These are phyloP conservation scores for Pinguiococcus pyrenoidosus DNA, from an alignment of 108 stramenopile genomes.

Conservation along the genomic window DNA sequence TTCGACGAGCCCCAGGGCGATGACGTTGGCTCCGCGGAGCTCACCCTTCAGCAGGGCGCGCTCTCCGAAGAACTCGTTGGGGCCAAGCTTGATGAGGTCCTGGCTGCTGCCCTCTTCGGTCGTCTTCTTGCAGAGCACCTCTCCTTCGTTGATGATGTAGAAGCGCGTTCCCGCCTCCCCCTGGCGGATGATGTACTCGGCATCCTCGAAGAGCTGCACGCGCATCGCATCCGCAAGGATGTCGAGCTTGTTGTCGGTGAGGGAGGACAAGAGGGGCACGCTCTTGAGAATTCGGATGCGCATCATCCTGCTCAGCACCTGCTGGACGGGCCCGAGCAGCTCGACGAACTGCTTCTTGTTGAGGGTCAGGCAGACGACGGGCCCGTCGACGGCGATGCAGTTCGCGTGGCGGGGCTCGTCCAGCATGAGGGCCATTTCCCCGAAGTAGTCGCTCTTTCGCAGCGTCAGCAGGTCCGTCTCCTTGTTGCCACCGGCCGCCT, in stretches of 20 bases:
- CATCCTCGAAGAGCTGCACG: constrained; percentile 16
- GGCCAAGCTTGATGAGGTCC: constrained; percentile 3
- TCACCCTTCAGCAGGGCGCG: constrained; percentile 7
- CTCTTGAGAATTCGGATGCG: constrained; percentile 37
- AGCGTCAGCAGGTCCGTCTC: constrained; percentile 24
- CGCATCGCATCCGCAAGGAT: constrained; percentile 25
- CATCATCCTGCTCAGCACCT: constrained; percentile 36
- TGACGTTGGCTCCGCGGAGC: constrained; percentile 4
- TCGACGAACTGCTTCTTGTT: constrained; percentile 26
- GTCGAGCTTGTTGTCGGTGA: constrained; percentile 32
- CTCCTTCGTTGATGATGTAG: constrained; percentile 51
- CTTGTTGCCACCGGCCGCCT: constrained; percentile 17
- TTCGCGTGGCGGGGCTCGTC: constrained; percentile 45
- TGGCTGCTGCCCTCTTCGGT: no score
- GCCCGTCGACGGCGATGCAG: constrained; percentile 22
- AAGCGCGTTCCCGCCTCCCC: constrained; percentile 38
- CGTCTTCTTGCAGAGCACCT: constrained; percentile 6
- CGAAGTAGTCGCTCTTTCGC: constrained; percentile 51
- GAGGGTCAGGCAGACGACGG: constrained; percentile 24
- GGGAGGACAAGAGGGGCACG: constrained; percentile 32
- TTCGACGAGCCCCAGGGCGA: not conserved
- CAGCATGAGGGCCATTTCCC: constrained; percentile 48
- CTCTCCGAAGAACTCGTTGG: constrained; percentile 3
- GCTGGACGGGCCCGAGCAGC: constrained; percentile 37
- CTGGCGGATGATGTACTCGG: constrained; percentile 32